A percentile compares a stretch with the other conserved stretches of the same genome.
These are phyloP conservation scores for Aspergillus sp. DNA, from an alignment of 2,329 filamentous ascomycete species.

Conservation along the genomic window DNA sequence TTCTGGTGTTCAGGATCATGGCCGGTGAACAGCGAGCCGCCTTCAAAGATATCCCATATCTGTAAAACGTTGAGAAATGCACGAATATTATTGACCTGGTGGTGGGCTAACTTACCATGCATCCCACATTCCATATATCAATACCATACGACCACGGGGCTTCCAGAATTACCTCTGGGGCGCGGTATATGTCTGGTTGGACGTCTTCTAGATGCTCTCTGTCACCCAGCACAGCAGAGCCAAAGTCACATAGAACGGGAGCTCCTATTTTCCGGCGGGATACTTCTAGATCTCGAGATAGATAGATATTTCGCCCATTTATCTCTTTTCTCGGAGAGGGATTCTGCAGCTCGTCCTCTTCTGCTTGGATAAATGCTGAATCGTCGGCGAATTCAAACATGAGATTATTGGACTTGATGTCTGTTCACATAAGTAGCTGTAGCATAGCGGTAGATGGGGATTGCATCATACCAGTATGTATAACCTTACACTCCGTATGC, in stretches of 20 bases:
- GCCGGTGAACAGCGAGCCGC: constrained; percentile 45
- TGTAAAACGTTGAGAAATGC: constrained; percentile 20
- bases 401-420: constrained; percentile 51
- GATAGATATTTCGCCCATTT: constrained; percentile 44
- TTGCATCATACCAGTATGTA: constrained; percentile 45
- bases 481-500: constrained; percentile 47
- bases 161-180: constrained; percentile 49
- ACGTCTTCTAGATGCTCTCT: constrained; percentile 30
- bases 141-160: constrained; percentile 48
- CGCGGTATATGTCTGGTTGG: constrained; percentile 37
- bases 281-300: constrained; percentile 37
- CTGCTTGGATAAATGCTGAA: constrained; percentile 42
- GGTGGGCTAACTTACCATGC: neutral
- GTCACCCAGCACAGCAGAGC: constrained; percentile 44
- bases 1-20: constrained; percentile 38
- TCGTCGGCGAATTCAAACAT: constrained; percentile 46
- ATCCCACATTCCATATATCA: constrained; percentile 40
- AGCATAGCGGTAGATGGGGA: constrained; percentile 3
- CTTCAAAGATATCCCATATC: constrained; percentile 54
- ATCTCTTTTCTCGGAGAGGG: constrained; percentile 47
- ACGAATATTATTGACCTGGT: neutral
- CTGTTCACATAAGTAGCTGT: constrained; percentile 22
- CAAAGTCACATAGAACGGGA: constrained; percentile 52
- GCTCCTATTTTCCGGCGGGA: constrained; percentile 29
- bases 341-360: constrained; percentile 40